These are phyloP conservation scores for Fusarium subglutinans DNA, from an alignment of 2,329 filamentous ascomycete genomes.

Conservation along the genomic window DNA sequence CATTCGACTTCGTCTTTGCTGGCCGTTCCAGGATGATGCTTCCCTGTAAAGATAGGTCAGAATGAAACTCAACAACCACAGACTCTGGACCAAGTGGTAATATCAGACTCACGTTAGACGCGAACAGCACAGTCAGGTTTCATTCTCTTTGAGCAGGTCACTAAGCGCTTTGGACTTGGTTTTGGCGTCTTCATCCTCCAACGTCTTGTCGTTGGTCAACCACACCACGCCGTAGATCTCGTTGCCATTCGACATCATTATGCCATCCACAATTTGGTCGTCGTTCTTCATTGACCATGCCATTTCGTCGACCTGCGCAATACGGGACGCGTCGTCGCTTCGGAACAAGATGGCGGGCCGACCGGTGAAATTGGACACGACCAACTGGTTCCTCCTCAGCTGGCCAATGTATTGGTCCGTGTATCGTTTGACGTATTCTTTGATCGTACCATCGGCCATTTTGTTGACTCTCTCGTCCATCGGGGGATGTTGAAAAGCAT, in stretches of 20 bases:
- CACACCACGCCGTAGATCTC: not conserved
- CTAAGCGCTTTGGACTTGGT: not conserved
- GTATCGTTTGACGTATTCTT: no score
- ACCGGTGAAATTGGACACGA: not conserved
- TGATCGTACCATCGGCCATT: no score
- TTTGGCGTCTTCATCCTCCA: not conserved
- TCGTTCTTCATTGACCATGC: no score
- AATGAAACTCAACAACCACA: not conserved
- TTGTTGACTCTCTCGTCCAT: no score
- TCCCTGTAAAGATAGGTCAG: not conserved
- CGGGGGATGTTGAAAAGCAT: no score
- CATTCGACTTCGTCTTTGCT: not conserved
- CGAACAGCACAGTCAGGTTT: not conserved
- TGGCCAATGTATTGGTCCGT: not conserved
- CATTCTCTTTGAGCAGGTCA: not conserved
- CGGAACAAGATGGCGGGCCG: no score
- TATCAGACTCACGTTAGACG: not conserved
- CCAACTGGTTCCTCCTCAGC: not conserved
- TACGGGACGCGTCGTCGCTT: no score
- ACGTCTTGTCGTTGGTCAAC: not conserved
- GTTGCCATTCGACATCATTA: no score
- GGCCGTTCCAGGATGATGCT: no score
- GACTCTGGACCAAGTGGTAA: rapidly evolving
- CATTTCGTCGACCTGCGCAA: no score
- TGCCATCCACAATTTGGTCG: no score